These are phyloP conservation scores for Ganoderma sinense DNA, from an alignment of 1,284 basidiomycete genomes.

Conservation along the genomic window DNA sequence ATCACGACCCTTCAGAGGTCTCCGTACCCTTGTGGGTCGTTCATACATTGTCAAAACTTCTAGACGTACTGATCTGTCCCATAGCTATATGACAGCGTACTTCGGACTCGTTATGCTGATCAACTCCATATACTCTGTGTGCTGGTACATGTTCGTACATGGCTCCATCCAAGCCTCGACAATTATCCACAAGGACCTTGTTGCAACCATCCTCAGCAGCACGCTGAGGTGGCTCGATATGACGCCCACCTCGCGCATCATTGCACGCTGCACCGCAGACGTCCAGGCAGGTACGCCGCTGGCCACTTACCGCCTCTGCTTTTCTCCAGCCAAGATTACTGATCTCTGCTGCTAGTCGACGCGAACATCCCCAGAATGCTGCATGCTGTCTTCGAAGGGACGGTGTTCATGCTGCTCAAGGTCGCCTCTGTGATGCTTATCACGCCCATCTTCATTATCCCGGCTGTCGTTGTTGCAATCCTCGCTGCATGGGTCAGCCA, in stretches of 20 bases:
- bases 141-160: conserved; percentile 43
- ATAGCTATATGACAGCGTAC: conserved; percentile 52
- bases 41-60: not conserved
- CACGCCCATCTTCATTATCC: conserved; percentile 53
- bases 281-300: conserved; percentile 41
- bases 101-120: conserved; percentile 41
- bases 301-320: too few relatives aligned
- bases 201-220: conserved; percentile 59
- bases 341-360: not conserved
- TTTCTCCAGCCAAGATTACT: not conserved
- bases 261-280: conserved; percentile 66
- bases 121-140: conserved; percentile 35
- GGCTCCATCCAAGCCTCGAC: conserved; percentile 58
- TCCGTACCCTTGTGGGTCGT: conserved; percentile 39
- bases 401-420: conserved; percentile 34
- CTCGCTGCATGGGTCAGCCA: conserved; percentile 56
- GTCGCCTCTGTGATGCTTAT: conserved; percentile 42
- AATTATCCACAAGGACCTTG: conserved; percentile 59
- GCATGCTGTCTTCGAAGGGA: conserved; percentile 34
- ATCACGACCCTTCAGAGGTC: conserved; percentile 38
- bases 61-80: not conserved
- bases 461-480: conserved; percentile 48
- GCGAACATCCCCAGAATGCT: conserved; percentile 39
- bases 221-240: conserved; percentile 48
- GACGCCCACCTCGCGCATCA: conserved; percentile 63